Base-by-base conservation (phyloP, 2,329 filamentous ascomycete genomes). In the Grosmannia clavigera region DNA sequence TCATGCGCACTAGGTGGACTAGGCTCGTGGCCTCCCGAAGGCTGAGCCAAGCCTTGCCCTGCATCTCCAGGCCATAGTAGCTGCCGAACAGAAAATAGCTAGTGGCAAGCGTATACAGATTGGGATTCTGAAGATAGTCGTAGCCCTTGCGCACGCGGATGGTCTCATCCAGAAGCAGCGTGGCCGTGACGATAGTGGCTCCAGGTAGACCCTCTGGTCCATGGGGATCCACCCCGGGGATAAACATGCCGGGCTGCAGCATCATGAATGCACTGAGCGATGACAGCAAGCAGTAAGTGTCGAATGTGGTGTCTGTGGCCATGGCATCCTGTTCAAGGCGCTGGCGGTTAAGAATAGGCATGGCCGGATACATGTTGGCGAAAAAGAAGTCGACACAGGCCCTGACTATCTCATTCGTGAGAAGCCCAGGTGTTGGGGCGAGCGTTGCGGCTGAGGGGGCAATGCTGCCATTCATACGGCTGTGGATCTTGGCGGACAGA, bases 51-150 rank as follows among this genome's bases (percentile, higher is more conserved):
- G 87, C 88, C 70, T 85, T 84, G 63, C 87, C 84, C 69, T 91
- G 86, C 69, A 85, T 78, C 63, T 90, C 86, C 55, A 89, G 74
- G 46, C 83, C 85, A 62, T 87, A 86, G 69, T 86, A 83, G 61
- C 85, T 86, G 46, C 82, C 86, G 66, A 89, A 91, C 31, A 92
- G 70, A 70, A 92, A 91, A 71, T 88, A 90, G 59, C 86, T 90
- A n/a, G 86, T 90, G 61, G 85, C 82, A 14, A 89, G 70, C 53
- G 75, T 80, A 66, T 83, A 82, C 61, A 81, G 70, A 10, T 76
- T 81, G 9, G 83, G 78, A 16, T 73, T 73, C 58, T 82, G 81
- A 38, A 81, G 74, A 63, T 83, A 82, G 61, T 86, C 83, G 64
- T 79, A 81, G 27, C 80, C 79, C 68, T 84, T 85, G 60, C 84